Evolutionary conservation across 805 yeast species (phyloP).

Genomic region (Huiozyma sinensis): DNA sequence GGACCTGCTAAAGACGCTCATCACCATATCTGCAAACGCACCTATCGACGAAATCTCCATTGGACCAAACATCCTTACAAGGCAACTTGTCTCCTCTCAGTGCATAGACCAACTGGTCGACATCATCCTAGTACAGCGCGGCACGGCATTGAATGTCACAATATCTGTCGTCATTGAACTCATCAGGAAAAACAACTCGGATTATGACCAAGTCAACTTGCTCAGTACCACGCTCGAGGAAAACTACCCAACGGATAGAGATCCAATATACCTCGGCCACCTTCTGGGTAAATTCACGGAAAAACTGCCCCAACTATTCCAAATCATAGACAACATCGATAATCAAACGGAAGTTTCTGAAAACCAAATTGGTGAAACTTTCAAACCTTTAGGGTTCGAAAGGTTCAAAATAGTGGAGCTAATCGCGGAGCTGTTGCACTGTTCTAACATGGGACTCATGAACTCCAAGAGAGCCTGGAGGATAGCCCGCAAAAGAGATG

Average conservation of each 20-base stretch:
- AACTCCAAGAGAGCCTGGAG: constrained; percentile 67
- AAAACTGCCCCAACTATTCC: constrained; percentile 30
- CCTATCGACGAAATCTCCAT: constrained; percentile 67
- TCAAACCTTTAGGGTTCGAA: constrained; percentile 77
- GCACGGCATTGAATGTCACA: constrained; percentile 78
- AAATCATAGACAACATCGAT: constrained; percentile 18
- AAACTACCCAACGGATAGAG: constrained; percentile 82
- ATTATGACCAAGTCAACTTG: constrained; percentile 79
- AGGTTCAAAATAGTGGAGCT: constrained; percentile 82
- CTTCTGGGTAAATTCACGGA: constrained; percentile 64
- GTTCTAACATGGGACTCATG: constrained; percentile 87
- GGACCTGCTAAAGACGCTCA: constrained; percentile 83
- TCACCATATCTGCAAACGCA: constrained; percentile 83
- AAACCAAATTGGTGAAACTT: constrained; percentile 53
- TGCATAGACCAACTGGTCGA: constrained; percentile 51
- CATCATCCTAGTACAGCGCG: constrained; percentile 56
- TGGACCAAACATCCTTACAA: constrained; percentile 84
- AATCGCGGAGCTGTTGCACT: constrained; percentile 85
- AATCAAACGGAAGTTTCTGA: constrained; percentile 23
- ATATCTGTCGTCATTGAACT: constrained; percentile 89
- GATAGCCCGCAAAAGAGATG: constrained; percentile 57
- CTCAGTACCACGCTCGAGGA: constrained; percentile 63
- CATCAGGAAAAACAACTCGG: constrained; percentile 88
- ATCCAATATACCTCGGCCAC: constrained; percentile 84
- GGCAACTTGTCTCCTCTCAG: constrained; percentile 68